Evolutionary conservation across 768 basidiomycete species (phyloP).

Genomic region (Collybia sp.): DNA sequence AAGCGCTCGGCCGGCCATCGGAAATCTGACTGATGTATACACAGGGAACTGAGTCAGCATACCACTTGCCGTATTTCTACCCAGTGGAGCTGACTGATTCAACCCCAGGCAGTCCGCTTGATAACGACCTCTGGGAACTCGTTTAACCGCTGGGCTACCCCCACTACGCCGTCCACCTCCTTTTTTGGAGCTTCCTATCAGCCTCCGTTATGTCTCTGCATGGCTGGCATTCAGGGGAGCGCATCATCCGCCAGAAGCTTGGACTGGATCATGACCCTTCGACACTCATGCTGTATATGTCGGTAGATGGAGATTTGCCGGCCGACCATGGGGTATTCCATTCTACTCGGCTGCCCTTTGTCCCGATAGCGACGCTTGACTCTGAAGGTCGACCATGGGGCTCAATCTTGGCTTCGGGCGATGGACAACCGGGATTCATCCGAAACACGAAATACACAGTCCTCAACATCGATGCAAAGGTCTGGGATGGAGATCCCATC

Average conservation of each 20-base stretch:
- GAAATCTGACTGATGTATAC: too few relatives aligned
- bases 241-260: conserved; percentile 18
- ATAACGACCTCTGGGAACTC: too few relatives aligned
- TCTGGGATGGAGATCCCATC: conserved; percentile 36
- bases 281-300: conserved; percentile 6
- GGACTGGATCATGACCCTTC: conserved; percentile 16
- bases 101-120: too few relatives aligned
- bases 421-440: conserved; percentile 22
- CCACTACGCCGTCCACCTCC: too few relatives aligned
- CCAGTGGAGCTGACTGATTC: too few relatives aligned
- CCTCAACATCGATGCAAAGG: conserved; percentile 14
- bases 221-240: conserved; percentile 23
- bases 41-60: too few relatives aligned
- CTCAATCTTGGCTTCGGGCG: conserved; percentile 21
- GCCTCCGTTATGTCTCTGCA: conserved; percentile 5
- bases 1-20: too few relatives aligned
- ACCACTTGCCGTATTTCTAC: too few relatives aligned
- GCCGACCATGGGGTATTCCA: conserved; percentile 28
- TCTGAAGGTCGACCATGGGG: conserved; percentile 24
- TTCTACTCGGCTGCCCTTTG: conserved; percentile 19
- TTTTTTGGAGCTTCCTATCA: too few relatives aligned
- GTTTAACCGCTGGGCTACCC: neutral
- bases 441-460: conserved; percentile 14
- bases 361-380: conserved; percentile 26
- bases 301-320: conserved; percentile 17